A percentile compares a stretch with the other conserved stretches of the same genome.
Evolutionary conservation across 2,329 filamentous ascomycete genomes (phyloP).

Genomic region (Apiospora kogelbergensis): DNA sequence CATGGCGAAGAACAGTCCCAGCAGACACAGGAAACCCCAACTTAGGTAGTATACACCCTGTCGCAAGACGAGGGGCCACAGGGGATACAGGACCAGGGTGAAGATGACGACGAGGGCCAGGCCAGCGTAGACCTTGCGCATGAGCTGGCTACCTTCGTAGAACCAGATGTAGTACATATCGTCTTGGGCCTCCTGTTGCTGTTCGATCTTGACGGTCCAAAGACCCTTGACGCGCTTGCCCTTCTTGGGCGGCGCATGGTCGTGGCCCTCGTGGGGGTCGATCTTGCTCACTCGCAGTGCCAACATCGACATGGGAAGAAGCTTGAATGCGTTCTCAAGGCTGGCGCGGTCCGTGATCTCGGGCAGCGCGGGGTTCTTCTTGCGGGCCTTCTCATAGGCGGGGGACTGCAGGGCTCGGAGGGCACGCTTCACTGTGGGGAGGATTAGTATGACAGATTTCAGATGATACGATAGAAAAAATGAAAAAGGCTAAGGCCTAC

Average conservation of each 20-base stretch:
- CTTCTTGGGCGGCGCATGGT: constrained; percentile 66
- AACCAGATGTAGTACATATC: constrained; percentile 97
- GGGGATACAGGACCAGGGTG: constrained; percentile 86
- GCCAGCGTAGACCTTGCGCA: constrained; percentile 86
- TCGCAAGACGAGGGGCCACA: constrained; percentile 90
- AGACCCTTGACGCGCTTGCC: constrained; percentile 91
- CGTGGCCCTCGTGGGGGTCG: constrained; percentile 74
- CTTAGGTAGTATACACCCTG: constrained; percentile 96
- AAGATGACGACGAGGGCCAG: constrained; percentile 84
- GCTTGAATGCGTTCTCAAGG: constrained; percentile 91
- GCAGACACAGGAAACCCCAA: constrained; percentile 86
- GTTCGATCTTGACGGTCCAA: constrained; percentile 94
- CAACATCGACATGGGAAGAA: constrained; percentile 90
- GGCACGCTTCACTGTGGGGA: constrained; percentile 80
- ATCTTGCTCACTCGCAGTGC: constrained; percentile 86
- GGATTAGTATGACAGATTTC: constrained; percentile 14
- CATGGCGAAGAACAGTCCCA: constrained; percentile 96
- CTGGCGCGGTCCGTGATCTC: constrained; percentile 84
- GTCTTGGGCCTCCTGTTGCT: constrained; percentile 85
- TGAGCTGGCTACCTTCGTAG: constrained; percentile 91
- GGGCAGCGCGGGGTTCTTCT: constrained; percentile 87
- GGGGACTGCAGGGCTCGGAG: constrained; percentile 86
- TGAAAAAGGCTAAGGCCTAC: not conserved
- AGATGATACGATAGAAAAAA: not conserved
- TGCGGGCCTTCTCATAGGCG: constrained; percentile 84